These are phyloP conservation scores for Neurospora terricola DNA, from an alignment of 495 filamentous ascomycete species.

Conservation along the genomic window DNA sequence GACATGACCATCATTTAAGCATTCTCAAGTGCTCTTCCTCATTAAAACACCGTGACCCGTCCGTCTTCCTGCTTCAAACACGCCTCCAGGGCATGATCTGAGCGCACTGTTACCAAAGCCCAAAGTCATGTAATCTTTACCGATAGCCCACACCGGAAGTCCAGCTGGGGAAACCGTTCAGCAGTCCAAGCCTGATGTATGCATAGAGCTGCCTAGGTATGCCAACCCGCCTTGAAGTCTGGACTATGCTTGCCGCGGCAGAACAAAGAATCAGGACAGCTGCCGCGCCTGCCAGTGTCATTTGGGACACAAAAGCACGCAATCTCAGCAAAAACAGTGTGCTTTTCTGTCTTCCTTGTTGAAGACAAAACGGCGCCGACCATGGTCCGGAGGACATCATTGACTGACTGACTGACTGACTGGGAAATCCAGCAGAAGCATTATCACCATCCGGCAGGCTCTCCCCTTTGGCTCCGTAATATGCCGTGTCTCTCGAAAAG, in stretches of 20 bases:
- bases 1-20: background rate
- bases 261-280: background rate
- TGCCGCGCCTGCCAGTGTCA: background rate
- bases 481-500: constrained; percentile 38
- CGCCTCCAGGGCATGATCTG: background rate
- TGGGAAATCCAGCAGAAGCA: background rate
- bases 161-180: background rate
- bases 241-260: background rate
- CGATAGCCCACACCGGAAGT: background rate
- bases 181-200: background rate
- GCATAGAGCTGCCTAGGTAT: background rate
- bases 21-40: background rate
- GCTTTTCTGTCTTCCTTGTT: background rate
- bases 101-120: background rate
- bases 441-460: background rate
- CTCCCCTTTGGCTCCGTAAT: constrained; percentile 19
- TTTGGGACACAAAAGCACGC: background rate
- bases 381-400: background rate
- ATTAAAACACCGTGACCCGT: background rate
- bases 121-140: background rate
- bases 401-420: background rate
- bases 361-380: background rate
- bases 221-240: background rate
- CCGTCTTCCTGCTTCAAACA: background rate
- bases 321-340: background rate